phyloP scores from a whole-genome alignment of 192 early-diverging fungal species.

The Piromyces sp. region DNA sequence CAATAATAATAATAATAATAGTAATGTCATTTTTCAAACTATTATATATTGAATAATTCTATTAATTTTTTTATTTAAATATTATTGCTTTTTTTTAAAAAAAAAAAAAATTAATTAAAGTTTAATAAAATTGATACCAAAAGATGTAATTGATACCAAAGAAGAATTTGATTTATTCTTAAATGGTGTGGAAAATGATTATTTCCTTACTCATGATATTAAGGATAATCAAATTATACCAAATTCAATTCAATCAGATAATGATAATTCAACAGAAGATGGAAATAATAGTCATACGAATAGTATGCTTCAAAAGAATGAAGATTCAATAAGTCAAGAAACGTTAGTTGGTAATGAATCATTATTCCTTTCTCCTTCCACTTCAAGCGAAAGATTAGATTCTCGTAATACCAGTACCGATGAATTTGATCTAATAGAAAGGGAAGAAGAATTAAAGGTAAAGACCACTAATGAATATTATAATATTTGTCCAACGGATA shows the following conservation, averaged over 20 bases:
- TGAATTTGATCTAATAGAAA: not conserved
- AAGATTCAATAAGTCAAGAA: not conserved
- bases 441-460: not conserved
- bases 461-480: not conserved
- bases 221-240: not conserved
- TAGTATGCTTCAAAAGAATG: not conserved
- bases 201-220: not conserved
- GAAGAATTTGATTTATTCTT: not conserved
- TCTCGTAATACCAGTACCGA: not conserved
- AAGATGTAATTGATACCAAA: not conserved
- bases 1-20: too few species aligned
- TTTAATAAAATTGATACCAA: not conserved
- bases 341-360: not conserved
- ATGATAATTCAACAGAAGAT: not conserved
- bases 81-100: not conserved
- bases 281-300: not conserved
- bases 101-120: not conserved
- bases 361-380: not conserved
- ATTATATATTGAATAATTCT: too few species aligned
- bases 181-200: not conserved
- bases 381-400: not conserved
- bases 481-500: not conserved
- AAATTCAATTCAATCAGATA: not conserved
- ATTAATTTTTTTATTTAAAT: too few species aligned
- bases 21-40: too few species aligned